phyloP scores from a whole-genome alignment of 805 yeast genomes.

The Candida fluviatilis region DNA sequence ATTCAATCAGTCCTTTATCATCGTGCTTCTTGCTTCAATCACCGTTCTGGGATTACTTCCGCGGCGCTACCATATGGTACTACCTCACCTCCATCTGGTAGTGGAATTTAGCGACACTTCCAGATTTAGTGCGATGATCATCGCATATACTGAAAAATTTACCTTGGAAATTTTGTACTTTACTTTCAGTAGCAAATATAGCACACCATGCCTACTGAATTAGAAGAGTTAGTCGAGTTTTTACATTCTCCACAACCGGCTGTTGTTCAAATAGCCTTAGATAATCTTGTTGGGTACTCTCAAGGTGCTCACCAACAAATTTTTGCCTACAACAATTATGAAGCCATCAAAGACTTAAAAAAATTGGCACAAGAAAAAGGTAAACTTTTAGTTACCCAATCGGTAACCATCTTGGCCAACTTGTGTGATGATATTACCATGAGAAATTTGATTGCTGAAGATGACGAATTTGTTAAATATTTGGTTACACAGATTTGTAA shows the following conservation, averaged over 20 bases:
- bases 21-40: too few relatives aligned
- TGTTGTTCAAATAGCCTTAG: slow-evolving; percentile 79
- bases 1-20: too few relatives aligned
- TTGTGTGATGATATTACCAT: slow-evolving; percentile 67
- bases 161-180: neutral
- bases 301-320: slow-evolving; percentile 62
- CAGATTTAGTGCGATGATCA: neutral
- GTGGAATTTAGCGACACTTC: neutral
- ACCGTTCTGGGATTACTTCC: too few relatives aligned
- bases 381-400: slow-evolving; percentile 53
- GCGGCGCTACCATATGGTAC: neutral
- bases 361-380: slow-evolving; percentile 51
- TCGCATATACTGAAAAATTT: slow-evolving; percentile 1
- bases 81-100: neutral
- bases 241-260: slow-evolving; percentile 78
- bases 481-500: slow-evolving; percentile 49
- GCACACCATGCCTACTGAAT: slow-evolving; percentile 38
- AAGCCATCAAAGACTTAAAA: slow-evolving; percentile 71
- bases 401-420: slow-evolving; percentile 79
- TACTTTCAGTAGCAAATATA: neutral
- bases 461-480: slow-evolving; percentile 49
- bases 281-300: slow-evolving; percentile 77
- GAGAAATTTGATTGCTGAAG: slow-evolving; percentile 63
- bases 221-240: slow-evolving; percentile 64
- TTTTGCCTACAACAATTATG: slow-evolving; percentile 66